Evolutionary conservation across 768 basidiomycete genomes (phyloP), one percentile per base, ranked within the genome.

Genomic region (Chiua virens): DNA sequence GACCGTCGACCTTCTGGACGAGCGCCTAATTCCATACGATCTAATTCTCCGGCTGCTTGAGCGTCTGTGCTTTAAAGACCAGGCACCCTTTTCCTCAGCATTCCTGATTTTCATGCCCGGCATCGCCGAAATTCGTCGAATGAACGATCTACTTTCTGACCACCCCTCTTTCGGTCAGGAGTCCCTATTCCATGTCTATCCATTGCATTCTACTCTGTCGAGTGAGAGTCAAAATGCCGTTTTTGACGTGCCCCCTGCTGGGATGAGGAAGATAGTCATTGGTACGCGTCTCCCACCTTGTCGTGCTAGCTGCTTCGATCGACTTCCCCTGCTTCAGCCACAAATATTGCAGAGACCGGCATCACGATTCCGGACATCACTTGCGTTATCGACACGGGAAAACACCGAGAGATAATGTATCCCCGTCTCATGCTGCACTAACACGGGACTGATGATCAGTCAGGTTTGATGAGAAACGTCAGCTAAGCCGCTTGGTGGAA

Each of bases 311-410:
- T 5, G 11, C 22, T 25, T 25, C 4, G 41, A 22, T 40, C 53
- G 35, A 50, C 48, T 17, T 55, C 5, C 13, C 10, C 15, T 47
- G 17, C 38, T 22, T 32, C 42, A 92, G 90, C 90, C 3, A 92
- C 92, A 30, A 92, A 96, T 63, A 92, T 95, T 59, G 89, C 92
- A 15, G 96, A 99, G 70, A 99, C 96, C 14, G 96, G 96, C 59
- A 91, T 99, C 48, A 99, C 97, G 2, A 99, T 99, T 49, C 96
- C 96, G 7, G 97, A 99, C 60, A 90, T 97, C 52, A 96, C 94
- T 9, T 94, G 92, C 58, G 96, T 98, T 21, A 92, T 98, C 53
- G 96, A 99, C 63, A 82, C 86, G 0, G 94, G 95, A 42, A 93
- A 90, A 62, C 93, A 97, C 66, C 80, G 92, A 57, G 94, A 97